Percentiles rank a stretch among this genome's conserved stretches.
Evolutionary conservation across 805 yeast genomes (phyloP).

Genomic region (Cephaloascus albidus): DNA sequence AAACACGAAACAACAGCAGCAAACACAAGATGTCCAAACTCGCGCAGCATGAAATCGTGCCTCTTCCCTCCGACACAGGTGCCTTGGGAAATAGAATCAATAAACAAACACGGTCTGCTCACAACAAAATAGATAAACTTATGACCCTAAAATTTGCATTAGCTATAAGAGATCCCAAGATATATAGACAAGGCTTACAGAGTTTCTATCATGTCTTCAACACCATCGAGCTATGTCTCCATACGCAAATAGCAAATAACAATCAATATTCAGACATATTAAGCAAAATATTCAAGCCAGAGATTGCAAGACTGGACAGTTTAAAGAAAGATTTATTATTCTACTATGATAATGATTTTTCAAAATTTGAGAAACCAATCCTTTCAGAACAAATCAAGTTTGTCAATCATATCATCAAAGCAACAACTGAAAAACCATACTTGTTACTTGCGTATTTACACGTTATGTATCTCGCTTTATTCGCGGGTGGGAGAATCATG

Average conservation of each 20-base stretch:
- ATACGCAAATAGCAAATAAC: slow-evolving; percentile 31
- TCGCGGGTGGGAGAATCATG: slow-evolving; percentile 79
- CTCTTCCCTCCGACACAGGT: slow-evolving; percentile 71
- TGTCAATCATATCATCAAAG: slow-evolving; percentile 46
- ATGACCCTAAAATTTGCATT: slow-evolving; percentile 64
- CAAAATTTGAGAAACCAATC: slow-evolving; percentile 49
- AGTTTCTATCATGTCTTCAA: slow-evolving; percentile 61
- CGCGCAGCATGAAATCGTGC: slow-evolving; percentile 47
- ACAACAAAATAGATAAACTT: slow-evolving; percentile 59
- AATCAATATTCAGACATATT: slow-evolving; percentile 38
- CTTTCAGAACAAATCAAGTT: slow-evolving; percentile 55
- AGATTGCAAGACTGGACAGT: slow-evolving; percentile 50
- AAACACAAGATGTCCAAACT: slow-evolving; percentile 2
- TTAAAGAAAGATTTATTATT: slow-evolving; percentile 57
- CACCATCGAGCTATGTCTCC: slow-evolving; percentile 47
- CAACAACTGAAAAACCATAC: slow-evolving; percentile 56
- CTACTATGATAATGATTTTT: slow-evolving; percentile 46
- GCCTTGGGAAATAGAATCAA: slow-evolving; percentile 82
- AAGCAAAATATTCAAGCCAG: slow-evolving; percentile 58
- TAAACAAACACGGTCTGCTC: slow-evolving; percentile 52
- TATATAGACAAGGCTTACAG: slow-evolving; percentile 76
- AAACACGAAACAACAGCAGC: too few species aligned
- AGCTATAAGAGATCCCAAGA: slow-evolving; percentile 65
- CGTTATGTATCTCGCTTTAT: slow-evolving; percentile 74
- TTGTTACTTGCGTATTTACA: slow-evolving; percentile 73